These are phyloP conservation scores for Stagonosporopsis rhizophila DNA, from an alignment of 2,329 filamentous ascomycete species.

Conservation along the genomic window DNA sequence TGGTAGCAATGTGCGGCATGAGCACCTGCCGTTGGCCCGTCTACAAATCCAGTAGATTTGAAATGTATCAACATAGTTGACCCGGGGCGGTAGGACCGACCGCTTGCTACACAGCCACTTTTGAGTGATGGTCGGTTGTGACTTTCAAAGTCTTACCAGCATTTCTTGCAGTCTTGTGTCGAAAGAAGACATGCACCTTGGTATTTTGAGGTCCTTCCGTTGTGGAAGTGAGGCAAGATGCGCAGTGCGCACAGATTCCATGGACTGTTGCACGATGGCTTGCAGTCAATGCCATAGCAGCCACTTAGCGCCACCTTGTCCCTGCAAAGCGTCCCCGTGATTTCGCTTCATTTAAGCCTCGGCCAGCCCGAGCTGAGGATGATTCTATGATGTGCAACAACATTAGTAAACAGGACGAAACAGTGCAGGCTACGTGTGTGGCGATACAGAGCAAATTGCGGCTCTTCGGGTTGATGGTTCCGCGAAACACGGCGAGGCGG, in stretches of 20 bases:
- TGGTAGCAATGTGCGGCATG: background rate
- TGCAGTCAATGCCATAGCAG: background rate
- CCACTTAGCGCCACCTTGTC: background rate
- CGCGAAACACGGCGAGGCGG: slow-evolving; percentile 9
- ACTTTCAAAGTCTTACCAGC: background rate
- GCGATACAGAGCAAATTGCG: slow-evolving; percentile 11
- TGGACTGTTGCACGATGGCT: slow-evolving; percentile 5
- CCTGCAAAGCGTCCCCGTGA: background rate
- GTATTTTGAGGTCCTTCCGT: background rate
- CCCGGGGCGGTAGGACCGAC: background rate
- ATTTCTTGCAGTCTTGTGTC: background rate
- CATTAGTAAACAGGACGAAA: slow-evolving; percentile 5
- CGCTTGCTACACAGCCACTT: background rate
- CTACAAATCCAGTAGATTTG: background rate
- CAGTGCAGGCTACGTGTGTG: slow-evolving; percentile 11
- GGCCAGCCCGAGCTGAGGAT: background rate
- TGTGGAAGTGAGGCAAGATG: background rate
- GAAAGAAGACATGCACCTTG: too few relatives aligned
- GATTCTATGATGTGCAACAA: background rate
- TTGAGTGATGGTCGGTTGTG: background rate
- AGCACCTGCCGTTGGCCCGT: background rate
- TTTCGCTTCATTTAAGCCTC: background rate
- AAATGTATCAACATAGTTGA: too few relatives aligned
- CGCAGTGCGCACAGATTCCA: background rate
- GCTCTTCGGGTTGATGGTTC: slow-evolving; percentile 13